A percentile compares a stretch with the other conserved stretches of the same genome.
Conservation (phyloP, 345 rosid species). For the Mangifera indica region DNA sequence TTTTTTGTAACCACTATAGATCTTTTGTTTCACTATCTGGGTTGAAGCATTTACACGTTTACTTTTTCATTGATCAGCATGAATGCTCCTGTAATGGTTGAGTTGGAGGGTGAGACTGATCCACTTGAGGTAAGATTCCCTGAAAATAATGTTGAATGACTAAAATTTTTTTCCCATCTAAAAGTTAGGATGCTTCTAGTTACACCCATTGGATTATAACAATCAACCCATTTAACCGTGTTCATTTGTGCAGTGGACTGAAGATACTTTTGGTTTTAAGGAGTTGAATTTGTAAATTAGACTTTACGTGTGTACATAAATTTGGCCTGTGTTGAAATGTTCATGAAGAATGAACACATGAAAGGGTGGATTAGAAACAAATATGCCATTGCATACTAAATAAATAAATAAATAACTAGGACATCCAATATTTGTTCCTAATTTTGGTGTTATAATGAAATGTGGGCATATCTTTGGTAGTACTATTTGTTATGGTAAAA, state of each 20-base stretch:
- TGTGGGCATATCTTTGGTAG: neutral
- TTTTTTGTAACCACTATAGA: no score
- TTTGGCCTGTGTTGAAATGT: neutral
- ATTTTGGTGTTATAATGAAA: neutral
- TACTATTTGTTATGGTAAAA: neutral
- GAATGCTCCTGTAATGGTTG: conserved; percentile 96
- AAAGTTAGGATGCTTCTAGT: neutral
- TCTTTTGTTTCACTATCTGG: no score
- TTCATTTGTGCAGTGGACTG: neutral
- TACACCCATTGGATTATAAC: neutral
- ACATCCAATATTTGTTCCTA: neutral
- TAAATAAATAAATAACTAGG: no score
- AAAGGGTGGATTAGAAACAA: neutral
- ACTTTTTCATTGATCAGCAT: conserved; percentile 47
- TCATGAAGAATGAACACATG: neutral
- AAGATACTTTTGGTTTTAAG: neutral
- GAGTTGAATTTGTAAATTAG: neutral
- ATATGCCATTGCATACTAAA: neutral
- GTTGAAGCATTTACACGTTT: neutral
- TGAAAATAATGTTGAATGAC: neutral
- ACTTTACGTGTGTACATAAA: no score
- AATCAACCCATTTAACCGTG: neutral
- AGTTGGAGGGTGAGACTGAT: conserved; percentile 88
- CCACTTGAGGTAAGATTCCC: conserved; percentile 65
- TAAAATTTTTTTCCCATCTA: neutral